Evolutionary conservation across 495 filamentous ascomycete species (phyloP).

Genomic region (Tuber aestivum): DNA sequence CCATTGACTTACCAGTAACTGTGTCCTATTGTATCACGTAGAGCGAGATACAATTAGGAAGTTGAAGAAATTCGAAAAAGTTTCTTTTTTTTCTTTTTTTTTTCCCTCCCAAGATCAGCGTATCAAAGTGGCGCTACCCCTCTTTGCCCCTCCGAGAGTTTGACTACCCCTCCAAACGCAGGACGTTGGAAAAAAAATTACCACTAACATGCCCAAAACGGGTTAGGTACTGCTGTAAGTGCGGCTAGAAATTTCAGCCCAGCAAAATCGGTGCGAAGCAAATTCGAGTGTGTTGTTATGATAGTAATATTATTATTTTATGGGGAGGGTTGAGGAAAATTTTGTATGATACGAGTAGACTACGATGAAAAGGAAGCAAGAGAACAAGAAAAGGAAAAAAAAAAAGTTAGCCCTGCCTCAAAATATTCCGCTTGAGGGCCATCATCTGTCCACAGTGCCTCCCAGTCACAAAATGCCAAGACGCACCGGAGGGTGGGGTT

Average conservation of each 20-base stretch:
- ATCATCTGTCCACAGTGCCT: slow-evolving; percentile 10
- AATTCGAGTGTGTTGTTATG: neutral
- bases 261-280: neutral
- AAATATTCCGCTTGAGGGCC: neutral
- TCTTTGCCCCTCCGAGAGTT: slow-evolving; percentile 31
- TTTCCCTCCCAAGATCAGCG: slow-evolving; percentile 13
- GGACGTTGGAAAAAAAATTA: neutral
- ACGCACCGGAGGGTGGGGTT: slow-evolving; percentile 34
- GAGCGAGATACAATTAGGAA: neutral
- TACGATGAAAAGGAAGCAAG: neutral
- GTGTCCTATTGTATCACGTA: neutral
- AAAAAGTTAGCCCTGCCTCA: neutral
- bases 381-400: no score
- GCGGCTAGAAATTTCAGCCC: neutral
- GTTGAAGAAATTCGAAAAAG: slow-evolving; percentile 6
- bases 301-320: neutral
- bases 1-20: neutral
- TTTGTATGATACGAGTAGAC: no score
- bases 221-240: neutral
- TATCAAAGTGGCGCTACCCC: slow-evolving; percentile 29
- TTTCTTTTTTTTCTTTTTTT: neutral
- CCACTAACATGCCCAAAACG: neutral
- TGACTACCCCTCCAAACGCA: slow-evolving; percentile 22
- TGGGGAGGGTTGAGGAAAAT: neutral
- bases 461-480: slow-evolving; percentile 41